Conservation (phyloP, 2,329 filamentous ascomycete genomes). For the Pseudogymnoascus pannorum region DNA sequence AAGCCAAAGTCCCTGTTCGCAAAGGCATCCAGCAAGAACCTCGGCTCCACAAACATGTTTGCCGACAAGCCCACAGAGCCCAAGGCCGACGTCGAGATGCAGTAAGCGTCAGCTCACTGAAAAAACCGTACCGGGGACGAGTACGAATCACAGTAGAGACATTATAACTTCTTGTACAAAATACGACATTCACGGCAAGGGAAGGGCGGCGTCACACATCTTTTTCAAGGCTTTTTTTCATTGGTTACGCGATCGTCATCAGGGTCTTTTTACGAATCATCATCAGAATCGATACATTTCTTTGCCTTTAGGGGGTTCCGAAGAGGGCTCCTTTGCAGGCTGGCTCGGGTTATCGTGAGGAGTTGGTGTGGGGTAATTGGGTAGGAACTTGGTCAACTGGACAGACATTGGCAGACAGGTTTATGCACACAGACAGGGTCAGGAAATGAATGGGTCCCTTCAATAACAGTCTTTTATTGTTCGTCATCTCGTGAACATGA, state of each 20-base stretch:
- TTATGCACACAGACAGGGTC: not conserved
- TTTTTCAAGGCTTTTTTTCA: slow-evolving; percentile 8
- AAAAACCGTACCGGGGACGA: not conserved
- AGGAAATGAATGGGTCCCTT: slow-evolving; percentile 2
- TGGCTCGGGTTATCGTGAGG: slow-evolving; percentile 1
- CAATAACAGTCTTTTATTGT: not conserved
- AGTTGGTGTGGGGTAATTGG: slow-evolving; percentile 7
- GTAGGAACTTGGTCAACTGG: slow-evolving; percentile 1
- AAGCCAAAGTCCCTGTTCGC: slow-evolving; percentile 64
- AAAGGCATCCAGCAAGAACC: slow-evolving; percentile 56
- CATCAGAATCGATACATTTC: slow-evolving; percentile 7
- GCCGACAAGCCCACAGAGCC: slow-evolving; percentile 10
- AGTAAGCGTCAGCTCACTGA: not conserved
- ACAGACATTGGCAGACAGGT: not conserved
- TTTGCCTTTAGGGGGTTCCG: not conserved
- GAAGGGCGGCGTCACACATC: slow-evolving; percentile 7
- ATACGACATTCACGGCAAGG: not conserved
- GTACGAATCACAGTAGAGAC: not conserved
- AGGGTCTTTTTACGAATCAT: slow-evolving; percentile 2
- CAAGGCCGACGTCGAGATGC: slow-evolving; percentile 7
- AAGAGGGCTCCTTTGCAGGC: not conserved
- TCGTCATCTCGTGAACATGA: slow-evolving; percentile 6
- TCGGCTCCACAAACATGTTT: slow-evolving; percentile 24
- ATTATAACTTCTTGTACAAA: slow-evolving; percentile 9
- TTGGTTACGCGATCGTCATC: slow-evolving; percentile 8